Evolutionary conservation across 306 rosid species (phyloP).

Genomic region (Lathyrus sativus): DNA sequence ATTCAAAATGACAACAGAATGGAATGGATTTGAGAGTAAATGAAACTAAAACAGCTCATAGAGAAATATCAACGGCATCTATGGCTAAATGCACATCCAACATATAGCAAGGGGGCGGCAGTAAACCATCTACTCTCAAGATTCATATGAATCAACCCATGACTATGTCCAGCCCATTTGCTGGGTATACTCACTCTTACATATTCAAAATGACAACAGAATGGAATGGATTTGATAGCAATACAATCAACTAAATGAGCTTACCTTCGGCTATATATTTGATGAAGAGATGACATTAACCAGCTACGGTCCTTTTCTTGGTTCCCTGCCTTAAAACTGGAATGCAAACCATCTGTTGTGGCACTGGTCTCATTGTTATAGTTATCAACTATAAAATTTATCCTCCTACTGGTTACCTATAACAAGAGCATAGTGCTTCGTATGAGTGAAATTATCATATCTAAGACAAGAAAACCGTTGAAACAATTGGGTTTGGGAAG

Average conservation of each 20-base stretch:
- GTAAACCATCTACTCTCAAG: too few relatives aligned
- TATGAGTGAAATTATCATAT: slow-evolving; percentile 36
- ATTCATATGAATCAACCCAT: background rate
- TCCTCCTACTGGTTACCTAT: slow-evolving; percentile 82
- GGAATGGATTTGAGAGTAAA: slow-evolving; percentile 5
- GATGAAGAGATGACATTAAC: slow-evolving; percentile 88
- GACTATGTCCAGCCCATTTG: background rate
- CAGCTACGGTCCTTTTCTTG: slow-evolving; percentile 84
- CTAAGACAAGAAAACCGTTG: slow-evolving; percentile 24
- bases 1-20: slow-evolving; percentile 17
- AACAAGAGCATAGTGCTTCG: slow-evolving; percentile 32
- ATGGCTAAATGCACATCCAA: background rate
- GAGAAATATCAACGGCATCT: slow-evolving; percentile 16
- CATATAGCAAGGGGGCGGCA: background rate
- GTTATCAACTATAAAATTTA: slow-evolving; percentile 82
- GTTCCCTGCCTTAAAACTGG: slow-evolving; percentile 47
- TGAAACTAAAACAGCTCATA: slow-evolving; percentile 23
- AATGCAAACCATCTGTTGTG: slow-evolving; percentile 45
- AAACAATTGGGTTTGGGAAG: slow-evolving; percentile 16
- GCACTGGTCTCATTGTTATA: slow-evolving; percentile 55
- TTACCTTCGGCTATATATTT: slow-evolving; percentile 89
- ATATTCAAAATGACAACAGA: slow-evolving; percentile 17
- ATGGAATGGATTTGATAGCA: slow-evolving; percentile 12
- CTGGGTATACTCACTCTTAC: background rate
- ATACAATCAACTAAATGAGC: slow-evolving; percentile 25